These are phyloP conservation scores for Candida sithepensis DNA, from an alignment of 805 yeast genomes.

Conservation along the genomic window DNA sequence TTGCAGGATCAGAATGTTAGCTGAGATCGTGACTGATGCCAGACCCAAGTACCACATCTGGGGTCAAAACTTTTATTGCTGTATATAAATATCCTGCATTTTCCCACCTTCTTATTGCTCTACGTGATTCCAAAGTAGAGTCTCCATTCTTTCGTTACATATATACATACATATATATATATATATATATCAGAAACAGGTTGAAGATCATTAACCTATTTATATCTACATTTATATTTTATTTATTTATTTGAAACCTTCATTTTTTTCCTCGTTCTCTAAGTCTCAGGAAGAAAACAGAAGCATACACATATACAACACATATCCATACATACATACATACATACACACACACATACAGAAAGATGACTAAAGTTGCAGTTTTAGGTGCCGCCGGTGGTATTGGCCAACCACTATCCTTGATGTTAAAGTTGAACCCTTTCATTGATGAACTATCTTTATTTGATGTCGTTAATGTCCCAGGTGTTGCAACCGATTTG, in stretches of 20 bases:
- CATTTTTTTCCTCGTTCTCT: background rate
- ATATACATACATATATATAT: background rate
- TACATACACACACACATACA: background rate
- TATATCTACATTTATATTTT: too few relatives aligned
- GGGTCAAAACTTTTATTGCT: background rate
- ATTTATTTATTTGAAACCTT: background rate
- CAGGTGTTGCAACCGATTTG: conserved; percentile 55
- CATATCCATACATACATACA: background rate
- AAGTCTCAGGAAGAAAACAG: background rate
- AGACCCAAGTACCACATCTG: too few relatives aligned
- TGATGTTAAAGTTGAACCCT: conserved; percentile 45
- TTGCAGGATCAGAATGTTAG: background rate
- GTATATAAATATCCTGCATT: background rate
- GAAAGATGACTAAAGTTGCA: conserved; percentile 38
- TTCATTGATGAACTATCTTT: conserved; percentile 43
- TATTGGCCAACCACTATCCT: conserved; percentile 55
- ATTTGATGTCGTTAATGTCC: conserved; percentile 52
- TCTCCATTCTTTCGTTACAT: background rate
- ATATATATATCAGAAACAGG: too few relatives aligned
- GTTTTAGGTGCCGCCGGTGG: conserved; percentile 90
- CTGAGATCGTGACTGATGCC: background rate
- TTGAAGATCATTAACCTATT: too few relatives aligned
- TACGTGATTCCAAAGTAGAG: background rate
- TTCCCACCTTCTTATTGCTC: background rate
- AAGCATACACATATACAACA: background rate